Conservation (phyloP, 257 asterid species). For the Verbascum thapsus region DNA sequence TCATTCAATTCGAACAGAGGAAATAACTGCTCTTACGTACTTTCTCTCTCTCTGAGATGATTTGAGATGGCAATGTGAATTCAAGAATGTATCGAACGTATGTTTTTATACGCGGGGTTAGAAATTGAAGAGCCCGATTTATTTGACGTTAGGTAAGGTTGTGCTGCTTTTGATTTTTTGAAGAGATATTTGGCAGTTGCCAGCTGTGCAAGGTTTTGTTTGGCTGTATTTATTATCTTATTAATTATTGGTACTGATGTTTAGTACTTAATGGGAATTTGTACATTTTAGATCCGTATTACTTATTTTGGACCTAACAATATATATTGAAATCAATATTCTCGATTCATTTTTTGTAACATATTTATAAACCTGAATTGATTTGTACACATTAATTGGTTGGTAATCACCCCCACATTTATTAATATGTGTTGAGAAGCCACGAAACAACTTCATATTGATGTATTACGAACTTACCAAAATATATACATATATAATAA, state of each 20-base stretch:
- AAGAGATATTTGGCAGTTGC: slow-evolving; percentile 24
- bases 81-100: not conserved
- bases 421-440: too few relatives aligned
- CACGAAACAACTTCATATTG: too few relatives aligned
- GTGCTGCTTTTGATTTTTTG: slow-evolving; percentile 34
- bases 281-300: not conserved
- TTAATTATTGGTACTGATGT: not conserved
- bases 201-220: slow-evolving; percentile 32
- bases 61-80: slow-evolving; percentile 27
- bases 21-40: slow-evolving; percentile 13
- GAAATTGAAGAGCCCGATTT: slow-evolving; percentile 1
- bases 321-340: too few relatives aligned
- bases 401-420: too few relatives aligned
- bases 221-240: slow-evolving; percentile 20
- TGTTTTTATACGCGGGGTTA: slow-evolving; percentile 11
- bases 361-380: too few relatives aligned
- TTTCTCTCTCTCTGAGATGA: slow-evolving; percentile 22
- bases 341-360: too few relatives aligned
- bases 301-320: not conserved
- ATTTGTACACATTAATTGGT: too few relatives aligned
- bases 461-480: too few relatives aligned
- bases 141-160: slow-evolving; percentile 7
- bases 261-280: slow-evolving; percentile 1
- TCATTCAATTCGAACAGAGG: not conserved
- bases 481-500: too few relatives aligned